Evolutionary conservation across 176 grass and related monocot species (phyloP).

Genomic region (Oryza brachyantha): DNA sequence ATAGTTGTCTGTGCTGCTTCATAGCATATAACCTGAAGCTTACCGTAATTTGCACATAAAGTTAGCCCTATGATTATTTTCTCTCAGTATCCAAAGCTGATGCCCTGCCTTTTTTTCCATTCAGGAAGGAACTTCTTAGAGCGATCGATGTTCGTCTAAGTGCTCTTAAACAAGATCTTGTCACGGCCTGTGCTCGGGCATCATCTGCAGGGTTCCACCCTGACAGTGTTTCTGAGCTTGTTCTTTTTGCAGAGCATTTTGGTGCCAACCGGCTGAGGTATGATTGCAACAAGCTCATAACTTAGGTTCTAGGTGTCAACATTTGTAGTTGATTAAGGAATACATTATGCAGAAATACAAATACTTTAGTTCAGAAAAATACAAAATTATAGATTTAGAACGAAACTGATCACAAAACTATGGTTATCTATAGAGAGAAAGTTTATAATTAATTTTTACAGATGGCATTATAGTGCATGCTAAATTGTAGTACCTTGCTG

Average conservation of each 20-base stretch:
- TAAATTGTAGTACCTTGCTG: too few relatives aligned
- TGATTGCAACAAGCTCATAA: conserved; percentile 23
- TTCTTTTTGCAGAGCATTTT: conserved; percentile 86
- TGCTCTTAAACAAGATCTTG: conserved; percentile 84
- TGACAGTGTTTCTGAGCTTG: conserved; percentile 64
- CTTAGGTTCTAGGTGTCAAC: neutral
- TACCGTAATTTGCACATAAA: neutral
- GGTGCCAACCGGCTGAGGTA: conserved; percentile 70
- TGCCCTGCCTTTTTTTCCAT: conserved; percentile 19
- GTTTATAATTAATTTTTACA: conserved; percentile 1
- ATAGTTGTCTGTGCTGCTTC: neutral
- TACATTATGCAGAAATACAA: neutral
- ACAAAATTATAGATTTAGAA: neutral
- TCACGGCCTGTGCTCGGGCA: conserved; percentile 69
- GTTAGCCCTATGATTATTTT: neutral
- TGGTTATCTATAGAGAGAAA: neutral
- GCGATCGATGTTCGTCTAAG: conserved; percentile 89
- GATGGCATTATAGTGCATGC: conserved; percentile 6
- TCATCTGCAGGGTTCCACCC: conserved; percentile 79
- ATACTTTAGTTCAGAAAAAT: neutral
- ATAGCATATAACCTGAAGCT: neutral
- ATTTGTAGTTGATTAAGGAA: neutral
- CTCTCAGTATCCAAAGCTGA: conserved; percentile 19
- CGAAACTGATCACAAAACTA: neutral
- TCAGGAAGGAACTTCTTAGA: conserved; percentile 83